Conservation (phyloP, 1,139 yeast genomes). For the Lodderomyces parapsilosis region DNA sequence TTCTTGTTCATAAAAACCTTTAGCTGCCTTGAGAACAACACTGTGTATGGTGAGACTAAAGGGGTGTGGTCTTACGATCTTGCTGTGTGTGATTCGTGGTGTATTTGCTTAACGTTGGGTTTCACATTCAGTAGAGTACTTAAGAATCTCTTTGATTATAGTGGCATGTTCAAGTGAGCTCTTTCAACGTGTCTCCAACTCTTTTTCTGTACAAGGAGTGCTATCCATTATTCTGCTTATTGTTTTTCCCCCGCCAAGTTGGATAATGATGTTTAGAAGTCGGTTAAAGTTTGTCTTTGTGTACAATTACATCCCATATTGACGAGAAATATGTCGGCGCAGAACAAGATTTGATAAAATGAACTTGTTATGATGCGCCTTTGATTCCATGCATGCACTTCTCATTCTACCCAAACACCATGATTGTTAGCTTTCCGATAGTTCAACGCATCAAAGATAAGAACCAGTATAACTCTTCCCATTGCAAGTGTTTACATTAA, state of each 20-base stretch:
- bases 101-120: slow-evolving; percentile 11
- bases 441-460: too few relatives aligned
- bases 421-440: too few relatives aligned
- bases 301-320: slow-evolving; percentile 68
- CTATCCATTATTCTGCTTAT: slow-evolving; percentile 42
- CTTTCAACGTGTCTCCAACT: slow-evolving; percentile 25
- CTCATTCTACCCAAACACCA: too few relatives aligned
- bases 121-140: slow-evolving; percentile 13
- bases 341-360: slow-evolving; percentile 72
- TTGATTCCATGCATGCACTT: too few relatives aligned
- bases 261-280: slow-evolving; percentile 72
- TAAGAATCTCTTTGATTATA: slow-evolving; percentile 19
- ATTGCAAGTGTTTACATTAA: too few relatives aligned
- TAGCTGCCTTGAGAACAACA: slow-evolving; percentile 64
- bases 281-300: slow-evolving; percentile 79
- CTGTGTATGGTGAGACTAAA: slow-evolving; percentile 62
- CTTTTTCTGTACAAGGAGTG: slow-evolving; percentile 25
- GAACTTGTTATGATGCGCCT: too few relatives aligned
- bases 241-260: slow-evolving; percentile 63
- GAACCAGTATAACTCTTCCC: too few relatives aligned
- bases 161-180: slow-evolving; percentile 18
- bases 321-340: slow-evolving; percentile 55
- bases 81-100: slow-evolving; percentile 51
- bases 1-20: slow-evolving; percentile 62
- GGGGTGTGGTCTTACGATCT: slow-evolving; percentile 55